Conservation (phyloP, 1,284 basidiomycete species). For the Porodaedalea pini region DNA sequence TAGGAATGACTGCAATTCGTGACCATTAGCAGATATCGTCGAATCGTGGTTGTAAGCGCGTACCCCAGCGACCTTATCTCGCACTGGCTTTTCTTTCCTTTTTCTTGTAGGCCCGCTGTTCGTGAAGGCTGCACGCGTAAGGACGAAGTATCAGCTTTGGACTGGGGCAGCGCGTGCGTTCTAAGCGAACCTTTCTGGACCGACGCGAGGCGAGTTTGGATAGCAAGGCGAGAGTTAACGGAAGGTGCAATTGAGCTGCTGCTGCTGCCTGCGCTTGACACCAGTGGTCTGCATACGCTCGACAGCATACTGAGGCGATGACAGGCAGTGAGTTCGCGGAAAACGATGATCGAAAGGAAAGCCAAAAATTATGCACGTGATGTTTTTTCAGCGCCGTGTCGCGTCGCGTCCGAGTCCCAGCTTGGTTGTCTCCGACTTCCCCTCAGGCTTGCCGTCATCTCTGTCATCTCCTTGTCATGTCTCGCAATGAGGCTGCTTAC, state of each 20-base stretch:
- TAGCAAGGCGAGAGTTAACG: background rate
- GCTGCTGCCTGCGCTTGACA: background rate
- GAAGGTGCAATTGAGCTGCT: background rate
- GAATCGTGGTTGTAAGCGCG: background rate
- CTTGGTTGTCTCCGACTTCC: background rate
- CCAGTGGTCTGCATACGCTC: constrained; percentile 4
- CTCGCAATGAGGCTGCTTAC: constrained; percentile 46
- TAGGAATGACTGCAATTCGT: constrained; percentile 7
- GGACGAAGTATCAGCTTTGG: background rate
- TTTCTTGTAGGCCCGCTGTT: constrained; percentile 2
- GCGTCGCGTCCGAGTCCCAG: background rate
- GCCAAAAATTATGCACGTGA: constrained; percentile 8
- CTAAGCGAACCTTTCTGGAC: constrained; percentile 3
- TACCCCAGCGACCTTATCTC: constrained; percentile 15
- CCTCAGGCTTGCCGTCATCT: background rate
- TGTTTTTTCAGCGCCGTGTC: background rate
- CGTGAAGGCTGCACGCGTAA: background rate
- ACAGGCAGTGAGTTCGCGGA: background rate
- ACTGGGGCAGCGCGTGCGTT: too few relatives aligned
- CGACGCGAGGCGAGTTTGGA: constrained; percentile 12
- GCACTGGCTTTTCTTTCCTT: constrained; percentile 9
- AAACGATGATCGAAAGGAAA: background rate
- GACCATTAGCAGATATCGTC: background rate
- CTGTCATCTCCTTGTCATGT: background rate
- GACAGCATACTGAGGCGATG: constrained; percentile 3